These are phyloP conservation scores for Fusarium sp. DNA, from an alignment of 2,329 filamentous ascomycete species.

Conservation along the genomic window DNA sequence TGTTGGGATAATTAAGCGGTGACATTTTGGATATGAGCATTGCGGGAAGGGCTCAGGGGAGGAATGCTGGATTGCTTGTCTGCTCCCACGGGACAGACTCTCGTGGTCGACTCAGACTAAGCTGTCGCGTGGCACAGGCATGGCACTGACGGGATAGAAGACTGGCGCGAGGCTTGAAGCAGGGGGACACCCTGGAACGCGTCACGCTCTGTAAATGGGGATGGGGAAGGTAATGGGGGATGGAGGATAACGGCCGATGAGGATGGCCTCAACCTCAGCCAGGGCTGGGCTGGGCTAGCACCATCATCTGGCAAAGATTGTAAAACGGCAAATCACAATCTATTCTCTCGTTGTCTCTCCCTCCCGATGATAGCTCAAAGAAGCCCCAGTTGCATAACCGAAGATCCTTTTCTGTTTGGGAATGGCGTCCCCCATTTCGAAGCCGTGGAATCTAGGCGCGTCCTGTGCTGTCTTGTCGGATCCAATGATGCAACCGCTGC, in stretches of 20 bases:
- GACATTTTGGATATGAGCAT: constrained; percentile 11
- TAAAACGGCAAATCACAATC: not conserved
- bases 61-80: not conserved
- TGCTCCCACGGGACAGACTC: not conserved
- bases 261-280: constrained; percentile 5
- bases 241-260: not conserved
- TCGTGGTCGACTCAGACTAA: not conserved
- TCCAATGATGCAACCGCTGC: constrained; percentile 42
- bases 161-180: constrained; percentile 9
- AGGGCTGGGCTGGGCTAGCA: not conserved
- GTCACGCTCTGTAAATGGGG: not conserved
- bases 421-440: constrained; percentile 33
- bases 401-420: constrained; percentile 32
- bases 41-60: not conserved
- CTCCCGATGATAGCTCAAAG: constrained; percentile 5
- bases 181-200: constrained; percentile 10
- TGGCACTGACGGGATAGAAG: constrained; percentile 36
- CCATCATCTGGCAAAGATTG: not conserved
- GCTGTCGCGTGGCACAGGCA: constrained; percentile 41
- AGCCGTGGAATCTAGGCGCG: constrained; percentile 35
- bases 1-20: constrained; percentile 20
- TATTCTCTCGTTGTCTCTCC: not conserved
- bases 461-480: constrained; percentile 22
- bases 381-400: not conserved
- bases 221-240: not conserved